Conservation (phyloP, 2,329 filamentous ascomycete species). For the Claviceps fusiformis region DNA sequence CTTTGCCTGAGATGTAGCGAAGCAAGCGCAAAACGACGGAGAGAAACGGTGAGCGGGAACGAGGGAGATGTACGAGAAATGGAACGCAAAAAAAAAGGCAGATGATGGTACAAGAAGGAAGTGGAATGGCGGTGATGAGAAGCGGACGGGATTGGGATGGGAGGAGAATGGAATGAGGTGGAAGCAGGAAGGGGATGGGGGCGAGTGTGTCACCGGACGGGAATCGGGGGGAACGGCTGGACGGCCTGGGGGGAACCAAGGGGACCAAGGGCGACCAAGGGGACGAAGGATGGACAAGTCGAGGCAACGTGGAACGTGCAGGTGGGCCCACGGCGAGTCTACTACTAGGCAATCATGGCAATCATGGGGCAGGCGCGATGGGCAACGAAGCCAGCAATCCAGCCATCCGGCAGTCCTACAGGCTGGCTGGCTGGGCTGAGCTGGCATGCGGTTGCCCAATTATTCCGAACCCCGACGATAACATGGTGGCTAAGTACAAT, state of each 20-base stretch:
- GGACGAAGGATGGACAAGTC: not conserved
- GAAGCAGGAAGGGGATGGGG: conserved; percentile 16
- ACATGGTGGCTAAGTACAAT: not conserved
- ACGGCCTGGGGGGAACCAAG: not conserved
- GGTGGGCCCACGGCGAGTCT: not conserved
- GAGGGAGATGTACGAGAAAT: conserved; percentile 14
- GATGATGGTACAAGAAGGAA: conserved; percentile 14
- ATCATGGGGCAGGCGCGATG: conserved; percentile 4
- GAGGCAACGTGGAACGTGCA: not conserved
- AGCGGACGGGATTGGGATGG: not conserved
- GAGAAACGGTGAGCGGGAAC: conserved; percentile 7
- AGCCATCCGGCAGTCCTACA: not conserved
- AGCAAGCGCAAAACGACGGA: conserved; percentile 6
- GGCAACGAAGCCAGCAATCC: conserved; percentile 1
- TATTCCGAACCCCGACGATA: not conserved
- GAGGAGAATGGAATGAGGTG: conserved; percentile 17
- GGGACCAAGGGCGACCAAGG: not conserved
- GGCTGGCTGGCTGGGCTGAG: not conserved
- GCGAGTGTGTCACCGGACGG: conserved; percentile 13
- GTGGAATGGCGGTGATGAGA: conserved; percentile 23
- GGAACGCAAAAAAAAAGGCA: conserved; percentile 20
- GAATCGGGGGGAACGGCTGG: not conserved
- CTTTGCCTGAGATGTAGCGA: conserved; percentile 14
- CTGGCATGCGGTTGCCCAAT: not conserved
- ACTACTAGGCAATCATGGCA: not conserved